Percentiles rank a stretch among this genome's conserved stretches.
These are phyloP conservation scores for Trichosporon ovoides DNA, from an alignment of 1,284 basidiomycete genomes.

Conservation along the genomic window DNA sequence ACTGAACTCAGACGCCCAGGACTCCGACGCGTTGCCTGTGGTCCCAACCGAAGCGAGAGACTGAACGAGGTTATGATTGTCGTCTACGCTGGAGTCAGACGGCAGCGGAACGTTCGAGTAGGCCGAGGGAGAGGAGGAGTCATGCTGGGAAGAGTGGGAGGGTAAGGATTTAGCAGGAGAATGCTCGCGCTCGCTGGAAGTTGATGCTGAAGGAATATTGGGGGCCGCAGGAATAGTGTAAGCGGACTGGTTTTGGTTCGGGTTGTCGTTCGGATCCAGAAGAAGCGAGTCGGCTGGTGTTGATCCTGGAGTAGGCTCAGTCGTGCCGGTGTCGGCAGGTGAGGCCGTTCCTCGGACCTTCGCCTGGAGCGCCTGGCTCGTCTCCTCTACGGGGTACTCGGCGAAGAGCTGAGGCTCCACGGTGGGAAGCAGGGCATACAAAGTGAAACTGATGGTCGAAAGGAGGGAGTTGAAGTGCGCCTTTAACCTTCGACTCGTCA, in stretches of 20 bases:
- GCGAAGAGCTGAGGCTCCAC: constrained; percentile 40
- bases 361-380: constrained; percentile 33
- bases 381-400: constrained; percentile 41
- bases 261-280: constrained; percentile 13
- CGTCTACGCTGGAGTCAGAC: neutral
- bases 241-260: neutral
- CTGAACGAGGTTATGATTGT: neutral
- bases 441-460: constrained; percentile 46
- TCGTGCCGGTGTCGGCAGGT: constrained; percentile 17
- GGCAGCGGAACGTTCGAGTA: neutral
- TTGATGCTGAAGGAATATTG: constrained; percentile 2
- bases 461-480: constrained; percentile 45
- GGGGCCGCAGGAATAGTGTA: neutral
- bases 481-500: constrained; percentile 32
- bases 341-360: constrained; percentile 11
- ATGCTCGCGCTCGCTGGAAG: neutral
- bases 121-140: neutral
- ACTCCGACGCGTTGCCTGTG: constrained; percentile 16
- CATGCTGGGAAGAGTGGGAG: neutral
- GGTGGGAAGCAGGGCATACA: constrained; percentile 48
- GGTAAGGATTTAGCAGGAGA: neutral
- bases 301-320: constrained; percentile 12
- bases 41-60: constrained; percentile 10
- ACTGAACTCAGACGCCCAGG: constrained; percentile 37
- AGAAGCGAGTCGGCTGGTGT: constrained; percentile 28